Evolutionary conservation across 2,329 filamentous ascomycete species (phyloP).

Genomic region (Phaeosphaeria sp.): DNA sequence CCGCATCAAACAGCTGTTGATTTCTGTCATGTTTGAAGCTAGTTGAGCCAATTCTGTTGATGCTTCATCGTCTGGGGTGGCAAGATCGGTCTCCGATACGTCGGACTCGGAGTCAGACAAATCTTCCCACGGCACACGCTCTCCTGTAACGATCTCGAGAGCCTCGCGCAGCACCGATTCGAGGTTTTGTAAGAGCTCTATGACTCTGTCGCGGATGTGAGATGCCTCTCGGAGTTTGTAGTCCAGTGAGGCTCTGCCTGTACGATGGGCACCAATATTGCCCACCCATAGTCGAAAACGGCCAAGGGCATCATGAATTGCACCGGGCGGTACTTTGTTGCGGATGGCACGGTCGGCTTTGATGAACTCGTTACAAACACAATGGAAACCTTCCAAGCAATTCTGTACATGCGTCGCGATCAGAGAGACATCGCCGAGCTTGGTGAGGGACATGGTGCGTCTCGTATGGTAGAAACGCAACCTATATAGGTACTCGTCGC

Average conservation of each 20-base stretch:
- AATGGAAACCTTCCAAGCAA: conserved; percentile 16
- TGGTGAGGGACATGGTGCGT: not conserved
- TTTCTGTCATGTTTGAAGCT: conserved; percentile 24
- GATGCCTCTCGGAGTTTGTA: conserved; percentile 41
- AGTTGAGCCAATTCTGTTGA: conserved; percentile 29
- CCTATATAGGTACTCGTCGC: not conserved
- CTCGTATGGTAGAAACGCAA: not conserved
- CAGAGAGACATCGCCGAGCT: conserved; percentile 1
- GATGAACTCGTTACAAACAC: conserved; percentile 1
- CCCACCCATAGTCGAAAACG: conserved; percentile 41
- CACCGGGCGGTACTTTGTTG: conserved; percentile 7
- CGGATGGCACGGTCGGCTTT: conserved; percentile 15
- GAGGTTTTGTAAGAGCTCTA: conserved; percentile 29
- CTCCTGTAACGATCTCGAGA: conserved; percentile 14
- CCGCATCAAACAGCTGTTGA: conserved; percentile 39
- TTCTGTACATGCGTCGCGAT: conserved; percentile 16
- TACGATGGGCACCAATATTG: conserved; percentile 42
- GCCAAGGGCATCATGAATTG: conserved; percentile 26
- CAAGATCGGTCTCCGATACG: conserved; percentile 6
- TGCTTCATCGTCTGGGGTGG: not conserved
- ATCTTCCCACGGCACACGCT: conserved; percentile 25
- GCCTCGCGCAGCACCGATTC: conserved; percentile 18
- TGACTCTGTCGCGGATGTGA: conserved; percentile 27
- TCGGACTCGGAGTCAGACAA: conserved; percentile 18
- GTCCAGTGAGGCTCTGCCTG: conserved; percentile 37